phyloP scores from a whole-genome alignment of 768 basidiomycete species.

The Pulveroboletus sp. region DNA sequence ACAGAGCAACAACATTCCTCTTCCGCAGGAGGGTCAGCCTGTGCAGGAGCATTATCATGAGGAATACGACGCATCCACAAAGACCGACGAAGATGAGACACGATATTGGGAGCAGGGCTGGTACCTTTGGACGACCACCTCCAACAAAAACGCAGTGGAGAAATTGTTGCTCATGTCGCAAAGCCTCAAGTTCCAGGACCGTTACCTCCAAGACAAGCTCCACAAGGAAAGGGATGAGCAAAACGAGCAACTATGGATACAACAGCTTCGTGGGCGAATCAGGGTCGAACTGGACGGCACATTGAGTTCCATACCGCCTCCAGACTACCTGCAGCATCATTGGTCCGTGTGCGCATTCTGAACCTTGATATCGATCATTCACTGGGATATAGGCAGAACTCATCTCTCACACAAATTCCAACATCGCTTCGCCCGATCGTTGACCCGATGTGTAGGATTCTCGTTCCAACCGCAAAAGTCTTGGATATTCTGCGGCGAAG shows the following conservation, averaged over 20 bases:
- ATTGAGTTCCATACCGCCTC: conserved; percentile 24
- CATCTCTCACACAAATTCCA: conserved; percentile 56
- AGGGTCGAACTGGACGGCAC: conserved; percentile 25
- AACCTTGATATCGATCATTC: not conserved
- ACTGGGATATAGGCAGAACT: conserved; percentile 37
- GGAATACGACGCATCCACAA: conserved; percentile 12
- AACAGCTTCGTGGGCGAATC: conserved; percentile 17
- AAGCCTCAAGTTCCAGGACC: conserved; percentile 47
- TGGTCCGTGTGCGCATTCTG: conserved; percentile 34
- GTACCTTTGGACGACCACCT: conserved; percentile 67
- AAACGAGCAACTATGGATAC: conserved; percentile 42
- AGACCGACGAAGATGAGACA: conserved; percentile 33
- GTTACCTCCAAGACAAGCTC: conserved; percentile 25
- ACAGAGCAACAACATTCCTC: conserved; percentile 52
- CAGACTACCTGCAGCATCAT: conserved; percentile 25
- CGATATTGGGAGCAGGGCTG: conserved; percentile 69
- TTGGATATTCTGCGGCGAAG: conserved; percentile 50
- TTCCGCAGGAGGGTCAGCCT: conserved; percentile 64
- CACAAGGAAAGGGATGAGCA: conserved; percentile 48
- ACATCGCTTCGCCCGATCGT: conserved; percentile 51
- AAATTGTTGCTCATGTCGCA: conserved; percentile 56
- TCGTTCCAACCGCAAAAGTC: conserved; percentile 52
- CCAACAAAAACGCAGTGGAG: conserved; percentile 47
- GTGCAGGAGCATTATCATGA: conserved; percentile 16
- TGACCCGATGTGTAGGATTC: conserved; percentile 48